These are phyloP conservation scores for Hysterangium stoloniferum DNA, from an alignment of 768 basidiomycete genomes.

Conservation along the genomic window DNA sequence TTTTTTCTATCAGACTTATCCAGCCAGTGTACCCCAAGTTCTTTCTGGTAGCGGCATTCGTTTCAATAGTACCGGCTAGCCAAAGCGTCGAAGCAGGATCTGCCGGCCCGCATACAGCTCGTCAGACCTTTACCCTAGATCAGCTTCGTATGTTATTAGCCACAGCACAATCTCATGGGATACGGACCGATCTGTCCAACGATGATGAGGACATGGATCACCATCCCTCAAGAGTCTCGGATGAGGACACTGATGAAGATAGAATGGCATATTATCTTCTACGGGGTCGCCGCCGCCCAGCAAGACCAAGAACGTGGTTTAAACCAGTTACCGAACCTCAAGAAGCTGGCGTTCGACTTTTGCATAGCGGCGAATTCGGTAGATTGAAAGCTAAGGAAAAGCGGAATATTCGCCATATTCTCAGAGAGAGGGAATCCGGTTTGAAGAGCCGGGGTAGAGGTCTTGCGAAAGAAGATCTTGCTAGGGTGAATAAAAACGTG, in stretches of 20 bases:
- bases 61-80: neutral
- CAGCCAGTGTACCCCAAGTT: neutral
- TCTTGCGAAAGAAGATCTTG: constrained; percentile 42
- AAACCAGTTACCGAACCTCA: constrained; percentile 48
- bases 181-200: constrained; percentile 2
- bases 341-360: constrained; percentile 52
- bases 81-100: neutral
- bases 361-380: constrained; percentile 78
- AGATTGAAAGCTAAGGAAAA: constrained; percentile 43
- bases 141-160: constrained; percentile 10
- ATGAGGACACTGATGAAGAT: constrained; percentile 11
- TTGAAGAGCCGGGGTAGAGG: constrained; percentile 15
- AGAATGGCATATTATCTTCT: constrained; percentile 17
- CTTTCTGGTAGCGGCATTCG: constrained; percentile 8
- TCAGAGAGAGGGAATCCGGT: constrained; percentile 34
- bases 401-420: constrained; percentile 40
- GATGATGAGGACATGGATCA: constrained; percentile 15
- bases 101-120: neutral
- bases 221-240: neutral
- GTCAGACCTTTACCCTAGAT: constrained; percentile 5
- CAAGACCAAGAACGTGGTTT: constrained; percentile 27
- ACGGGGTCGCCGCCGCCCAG: constrained; percentile 1
- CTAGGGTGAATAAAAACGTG: constrained; percentile 36
- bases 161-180: constrained; percentile 6
- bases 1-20: neutral